Conservation (phyloP, 2,329 filamentous ascomycete species). For the Daldinia sp. region DNA sequence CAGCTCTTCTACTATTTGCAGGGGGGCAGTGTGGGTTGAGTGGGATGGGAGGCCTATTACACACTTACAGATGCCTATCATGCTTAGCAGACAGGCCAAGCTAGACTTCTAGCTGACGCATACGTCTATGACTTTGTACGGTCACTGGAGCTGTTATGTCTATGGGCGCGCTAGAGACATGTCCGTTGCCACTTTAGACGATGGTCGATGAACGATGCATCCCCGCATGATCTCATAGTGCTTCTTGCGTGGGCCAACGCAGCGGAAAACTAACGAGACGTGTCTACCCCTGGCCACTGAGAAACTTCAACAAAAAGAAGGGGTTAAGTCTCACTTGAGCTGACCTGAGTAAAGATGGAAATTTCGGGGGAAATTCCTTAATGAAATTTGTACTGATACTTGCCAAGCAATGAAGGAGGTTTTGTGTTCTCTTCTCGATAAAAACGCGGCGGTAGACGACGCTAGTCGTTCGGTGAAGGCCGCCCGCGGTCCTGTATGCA, state of each 20-base stretch:
- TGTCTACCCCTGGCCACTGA: not conserved
- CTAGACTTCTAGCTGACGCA: constrained; percentile 12
- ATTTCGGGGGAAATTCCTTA: not conserved
- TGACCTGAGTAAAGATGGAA: constrained; percentile 3
- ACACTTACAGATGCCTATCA: constrained; percentile 16
- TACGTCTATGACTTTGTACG: constrained; percentile 9
- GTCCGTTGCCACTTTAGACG: constrained; percentile 34
- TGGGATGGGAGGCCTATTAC: constrained; percentile 36
- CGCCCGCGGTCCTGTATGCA: constrained; percentile 17
- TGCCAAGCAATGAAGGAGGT: not conserved
- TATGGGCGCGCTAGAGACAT: constrained; percentile 22
- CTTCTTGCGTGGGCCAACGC: constrained; percentile 29
- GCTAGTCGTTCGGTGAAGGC: constrained; percentile 11
- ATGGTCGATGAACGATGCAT: constrained; percentile 30
- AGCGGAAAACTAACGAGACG: constrained; percentile 7
- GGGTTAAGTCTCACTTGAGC: constrained; percentile 25
- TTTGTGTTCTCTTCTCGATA: constrained; percentile 12
- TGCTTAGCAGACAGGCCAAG: not conserved
- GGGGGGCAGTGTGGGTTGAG: constrained; percentile 26
- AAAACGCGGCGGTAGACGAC: constrained; percentile 21
- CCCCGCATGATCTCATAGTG: constrained; percentile 43
- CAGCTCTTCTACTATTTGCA: constrained; percentile 28
- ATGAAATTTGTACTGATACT: not conserved
- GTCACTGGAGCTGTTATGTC: constrained; percentile 18
- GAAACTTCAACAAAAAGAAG: constrained; percentile 16